These are phyloP conservation scores for Lomentospora prolificans DNA, from an alignment of 2,329 filamentous ascomycete genomes.

Conservation along the genomic window DNA sequence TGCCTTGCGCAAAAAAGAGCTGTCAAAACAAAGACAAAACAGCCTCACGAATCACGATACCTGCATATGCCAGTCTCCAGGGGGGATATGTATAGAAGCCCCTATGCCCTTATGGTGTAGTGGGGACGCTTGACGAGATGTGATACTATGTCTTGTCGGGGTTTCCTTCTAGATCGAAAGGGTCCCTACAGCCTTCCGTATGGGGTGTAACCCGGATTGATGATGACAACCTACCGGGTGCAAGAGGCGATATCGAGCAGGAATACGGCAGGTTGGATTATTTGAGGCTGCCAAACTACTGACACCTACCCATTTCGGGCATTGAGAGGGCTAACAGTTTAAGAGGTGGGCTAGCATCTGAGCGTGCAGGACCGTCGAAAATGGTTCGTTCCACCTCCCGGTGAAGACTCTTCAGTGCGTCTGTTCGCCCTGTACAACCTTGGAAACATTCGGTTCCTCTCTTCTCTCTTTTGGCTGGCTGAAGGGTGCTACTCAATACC, in stretches of 20 bases:
- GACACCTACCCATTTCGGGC: not conserved
- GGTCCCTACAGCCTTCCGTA: not conserved
- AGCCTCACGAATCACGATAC: not conserved
- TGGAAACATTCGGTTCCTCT: too few relatives aligned
- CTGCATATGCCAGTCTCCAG: not conserved
- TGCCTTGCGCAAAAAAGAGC: not conserved
- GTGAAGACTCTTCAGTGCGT: not conserved
- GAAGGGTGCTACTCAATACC: too few relatives aligned
- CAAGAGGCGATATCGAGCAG: not conserved
- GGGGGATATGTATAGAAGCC: not conserved
- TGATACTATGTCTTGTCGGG: not conserved
- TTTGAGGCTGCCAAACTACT: not conserved
- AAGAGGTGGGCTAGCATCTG: not conserved
- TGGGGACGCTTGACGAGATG: too few relatives aligned
- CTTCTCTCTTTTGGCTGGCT: not conserved
- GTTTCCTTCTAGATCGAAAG: not conserved
- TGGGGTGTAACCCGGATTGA: not conserved
- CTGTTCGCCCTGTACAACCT: slow-evolving; percentile 3
- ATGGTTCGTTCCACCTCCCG: not conserved
- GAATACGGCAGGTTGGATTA: not conserved
- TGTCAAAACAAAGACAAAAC: not conserved
- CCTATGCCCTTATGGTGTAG: too few relatives aligned
- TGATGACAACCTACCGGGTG: not conserved
- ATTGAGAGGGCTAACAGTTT: too few relatives aligned
- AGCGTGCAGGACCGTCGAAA: not conserved